Evolutionary conservation across 345 rosid genomes (phyloP), one percentile per base, ranked within the genome.

Genomic region (Boechera stricta): DNA sequence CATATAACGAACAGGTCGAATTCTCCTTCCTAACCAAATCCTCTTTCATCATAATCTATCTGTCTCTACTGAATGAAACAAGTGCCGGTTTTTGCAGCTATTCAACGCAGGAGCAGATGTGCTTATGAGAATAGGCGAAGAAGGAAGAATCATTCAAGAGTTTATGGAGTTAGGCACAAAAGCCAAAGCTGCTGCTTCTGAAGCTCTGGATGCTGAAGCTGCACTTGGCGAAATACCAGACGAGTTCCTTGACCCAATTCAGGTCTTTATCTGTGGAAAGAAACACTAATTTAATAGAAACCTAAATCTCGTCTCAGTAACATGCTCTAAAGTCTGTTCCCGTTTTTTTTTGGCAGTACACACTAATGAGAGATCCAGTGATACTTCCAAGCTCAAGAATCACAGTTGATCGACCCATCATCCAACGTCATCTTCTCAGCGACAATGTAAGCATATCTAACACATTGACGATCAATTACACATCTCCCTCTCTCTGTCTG

Each of bases 291-390:
- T 36, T 21, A 5, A 45, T 32, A 65, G 44, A 44, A 38, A 39
- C 10, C 9, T 26, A 28, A 59, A 18, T 61, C 45, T 66, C 49
- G 54, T 75, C 54, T 24, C 12, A 36, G 0, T 2, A 16, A 29
- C 45, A 64, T 52, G 26, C 36, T 38, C 55, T 59, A 15, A 57
- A 54, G 13, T 64, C 9, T 35, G 2, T 12, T 12, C 31, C 53
- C 38, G n/a, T 51, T 60, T 39, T 7, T 39, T 39, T 32, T 16
- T 64, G 85, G 85, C 85, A 96, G 99, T 93, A 71, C 79, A 90
- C 97, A 5, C 73, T 93, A 77, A 96, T 96, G 99, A 96, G 91
- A 87, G 98, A 96, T 85, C 99, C 99, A 12, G 99, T 96, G 75
- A 87, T 91, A 72, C 87, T 96, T 82, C 99, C 99, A 55, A 89